phyloP scores from a whole-genome alignment of 2,329 filamentous ascomycete species.

The Pestalotiopsis fici region DNA sequence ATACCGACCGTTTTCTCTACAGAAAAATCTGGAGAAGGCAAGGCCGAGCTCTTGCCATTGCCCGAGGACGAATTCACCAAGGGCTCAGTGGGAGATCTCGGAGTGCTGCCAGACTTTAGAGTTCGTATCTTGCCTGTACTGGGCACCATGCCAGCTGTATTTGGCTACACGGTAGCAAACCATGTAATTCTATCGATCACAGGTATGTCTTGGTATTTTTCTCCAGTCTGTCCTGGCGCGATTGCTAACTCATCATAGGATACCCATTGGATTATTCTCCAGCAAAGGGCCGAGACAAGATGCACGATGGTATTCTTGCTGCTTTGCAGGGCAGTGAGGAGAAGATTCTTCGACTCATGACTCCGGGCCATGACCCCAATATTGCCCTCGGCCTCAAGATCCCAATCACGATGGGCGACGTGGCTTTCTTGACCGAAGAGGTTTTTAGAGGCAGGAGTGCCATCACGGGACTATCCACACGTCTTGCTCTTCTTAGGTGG shows the following conservation, averaged over 20 bases:
- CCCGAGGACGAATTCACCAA: constrained; percentile 86
- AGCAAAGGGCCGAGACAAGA: constrained; percentile 82
- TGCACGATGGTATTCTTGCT: constrained; percentile 83
- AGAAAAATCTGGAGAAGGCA: constrained; percentile 86
- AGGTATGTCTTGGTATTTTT: constrained; percentile 27
- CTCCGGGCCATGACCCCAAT: constrained; percentile 42
- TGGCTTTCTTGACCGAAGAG: constrained; percentile 88
- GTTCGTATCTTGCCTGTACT: constrained; percentile 93
- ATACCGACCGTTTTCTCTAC: constrained; percentile 93
- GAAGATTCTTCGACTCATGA: constrained; percentile 61
- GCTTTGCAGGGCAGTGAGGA: constrained; percentile 79
- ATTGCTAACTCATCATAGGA: constrained; percentile 40
- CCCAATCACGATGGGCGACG: constrained; percentile 76
- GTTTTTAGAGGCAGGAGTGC: constrained; percentile 82
- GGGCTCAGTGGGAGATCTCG: constrained; percentile 82
- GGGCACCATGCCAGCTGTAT: constrained; percentile 96
- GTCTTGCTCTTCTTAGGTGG: constrained; percentile 83
- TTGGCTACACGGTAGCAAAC: constrained; percentile 89
- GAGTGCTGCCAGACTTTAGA: constrained; percentile 88
- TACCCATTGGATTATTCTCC: constrained; percentile 87
- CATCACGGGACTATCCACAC: constrained; percentile 78
- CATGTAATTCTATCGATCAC: constrained; percentile 83
- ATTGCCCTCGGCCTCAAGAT: constrained; percentile 73
- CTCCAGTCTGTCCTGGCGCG: background rate
- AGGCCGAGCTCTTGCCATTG: constrained; percentile 85